phyloP scores from a whole-genome alignment of 345 rosid species.

The Hypericum androsaemum region DNA sequence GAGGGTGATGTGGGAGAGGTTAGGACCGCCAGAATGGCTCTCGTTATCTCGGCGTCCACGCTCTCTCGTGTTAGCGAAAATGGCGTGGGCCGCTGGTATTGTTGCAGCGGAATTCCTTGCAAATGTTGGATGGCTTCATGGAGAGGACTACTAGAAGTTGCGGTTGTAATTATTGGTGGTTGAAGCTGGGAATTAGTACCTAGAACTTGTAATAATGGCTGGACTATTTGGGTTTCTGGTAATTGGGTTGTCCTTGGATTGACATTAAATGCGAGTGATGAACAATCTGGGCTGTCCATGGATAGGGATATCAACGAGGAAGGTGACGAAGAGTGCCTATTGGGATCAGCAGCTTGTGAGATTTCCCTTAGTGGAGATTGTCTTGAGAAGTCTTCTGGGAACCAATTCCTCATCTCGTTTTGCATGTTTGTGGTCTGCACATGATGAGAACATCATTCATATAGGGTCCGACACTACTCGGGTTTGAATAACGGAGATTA shows the following conservation, averaged over 20 bases:
- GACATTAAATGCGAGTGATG: slow-evolving; percentile 42
- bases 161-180: neutral
- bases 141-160: slow-evolving; percentile 9
- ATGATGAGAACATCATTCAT: neutral
- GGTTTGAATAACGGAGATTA: neutral
- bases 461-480: neutral
- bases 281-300: slow-evolving; percentile 51
- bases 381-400: slow-evolving; percentile 41
- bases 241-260: slow-evolving; percentile 26
- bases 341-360: slow-evolving; percentile 20
- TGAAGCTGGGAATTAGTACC: slow-evolving; percentile 1
- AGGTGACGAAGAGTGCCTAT: slow-evolving; percentile 48
- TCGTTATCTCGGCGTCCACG: slow-evolving; percentile 28
- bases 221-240: slow-evolving; percentile 10
- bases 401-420: slow-evolving; percentile 40
- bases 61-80: neutral
- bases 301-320: slow-evolving; percentile 60
- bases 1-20: slow-evolving; percentile 17
- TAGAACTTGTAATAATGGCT: neutral
- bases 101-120: neutral
- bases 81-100: too few species aligned
- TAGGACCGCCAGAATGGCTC: slow-evolving; percentile 63
- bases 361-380: slow-evolving; percentile 29
- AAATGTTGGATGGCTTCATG: slow-evolving; percentile 33
- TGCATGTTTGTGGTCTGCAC: slow-evolving; percentile 40